A percentile compares a stretch with the other conserved stretches of the same genome.
Evolutionary conservation across 1,139 yeast species (phyloP).

Genomic region (Lodderomyces metapsilosis): DNA sequence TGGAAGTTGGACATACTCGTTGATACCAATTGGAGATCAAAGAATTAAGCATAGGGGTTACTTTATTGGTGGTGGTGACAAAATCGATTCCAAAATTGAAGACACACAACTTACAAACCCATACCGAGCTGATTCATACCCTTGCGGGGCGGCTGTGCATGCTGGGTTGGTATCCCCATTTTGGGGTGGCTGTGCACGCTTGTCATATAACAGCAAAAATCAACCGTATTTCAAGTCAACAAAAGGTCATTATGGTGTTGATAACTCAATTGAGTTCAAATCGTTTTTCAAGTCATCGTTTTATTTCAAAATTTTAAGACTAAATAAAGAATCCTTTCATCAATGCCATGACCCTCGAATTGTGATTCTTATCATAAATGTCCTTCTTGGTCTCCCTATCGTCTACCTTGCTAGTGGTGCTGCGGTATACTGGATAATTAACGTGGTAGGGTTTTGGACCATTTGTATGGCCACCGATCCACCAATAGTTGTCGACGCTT

Average conservation of each 20-base stretch:
- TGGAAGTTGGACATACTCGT: constrained; percentile 74
- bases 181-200: constrained; percentile 77
- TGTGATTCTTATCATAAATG: constrained; percentile 53
- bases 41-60: constrained; percentile 69
- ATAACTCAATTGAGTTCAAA: constrained; percentile 60
- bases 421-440: constrained; percentile 60
- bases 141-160: constrained; percentile 90
- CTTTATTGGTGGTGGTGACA: constrained; percentile 71
- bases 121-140: constrained; percentile 84
- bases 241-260: constrained; percentile 48
- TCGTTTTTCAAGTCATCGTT: constrained; percentile 77
- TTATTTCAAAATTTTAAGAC: constrained; percentile 43
- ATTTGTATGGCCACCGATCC: constrained; percentile 81
- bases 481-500: constrained; percentile 59
- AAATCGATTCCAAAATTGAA: constrained; percentile 14
- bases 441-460: constrained; percentile 83
- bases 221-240: constrained; percentile 48
- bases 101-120: constrained; percentile 46
- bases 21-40: constrained; percentile 71
- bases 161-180: constrained; percentile 74
- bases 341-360: constrained; percentile 71
- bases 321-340: constrained; percentile 23
- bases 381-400: constrained; percentile 59
- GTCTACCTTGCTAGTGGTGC: constrained; percentile 55
- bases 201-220: constrained; percentile 56